Evolutionary conservation across 805 yeast species (phyloP), one percentile per base, ranked within the genome.

Genomic region (Scheffersomyces amazonensis): DNA sequence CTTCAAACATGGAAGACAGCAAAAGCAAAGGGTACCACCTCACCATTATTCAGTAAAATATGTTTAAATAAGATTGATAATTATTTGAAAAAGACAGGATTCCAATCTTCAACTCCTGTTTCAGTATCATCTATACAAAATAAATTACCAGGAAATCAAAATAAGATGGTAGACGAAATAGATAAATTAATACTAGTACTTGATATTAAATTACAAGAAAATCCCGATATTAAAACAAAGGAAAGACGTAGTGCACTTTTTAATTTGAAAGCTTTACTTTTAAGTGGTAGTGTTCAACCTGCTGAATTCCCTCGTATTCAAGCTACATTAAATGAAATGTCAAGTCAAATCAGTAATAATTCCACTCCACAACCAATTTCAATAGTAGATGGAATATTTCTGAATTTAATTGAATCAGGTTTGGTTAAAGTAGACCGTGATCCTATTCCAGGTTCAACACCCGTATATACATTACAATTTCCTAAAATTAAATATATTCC

Each of bases 1-100:
- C 91, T 87, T 63, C 81, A 81, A 55, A 87, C 96, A 13, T 93
- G 99, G 99, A 82, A 85, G 57, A 64, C 62, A 32, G 78, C 90
- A 22, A 79, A 75, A 35, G 67, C 79, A 2, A 69, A 76, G 30
- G 69, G 66, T 12, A 73, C 83, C n/a, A 80, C 79, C 6, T 54
- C 74, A 32, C 85, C 90, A 4, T 66, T 93, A 32, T 90, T 95
- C 56, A 83, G 87, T 11, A 69, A 66, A 24, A 82, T 78, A 4
- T 83, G 86, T 29, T 66, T 90, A 46, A 78, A 76, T 20, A 78
- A 73, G 52, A 85, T 93, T 40, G 96, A 87, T 48, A 71, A 65
- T 31, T 93, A 89, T 54, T 64, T 95, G 44, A 45, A 42, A 24
- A 66, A 59, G 46, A 61, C 66, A 4, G 62, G 64, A 12, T 54